phyloP scores from a whole-genome alignment of 148 eudicot genomes.

The Silene conica region DNA sequence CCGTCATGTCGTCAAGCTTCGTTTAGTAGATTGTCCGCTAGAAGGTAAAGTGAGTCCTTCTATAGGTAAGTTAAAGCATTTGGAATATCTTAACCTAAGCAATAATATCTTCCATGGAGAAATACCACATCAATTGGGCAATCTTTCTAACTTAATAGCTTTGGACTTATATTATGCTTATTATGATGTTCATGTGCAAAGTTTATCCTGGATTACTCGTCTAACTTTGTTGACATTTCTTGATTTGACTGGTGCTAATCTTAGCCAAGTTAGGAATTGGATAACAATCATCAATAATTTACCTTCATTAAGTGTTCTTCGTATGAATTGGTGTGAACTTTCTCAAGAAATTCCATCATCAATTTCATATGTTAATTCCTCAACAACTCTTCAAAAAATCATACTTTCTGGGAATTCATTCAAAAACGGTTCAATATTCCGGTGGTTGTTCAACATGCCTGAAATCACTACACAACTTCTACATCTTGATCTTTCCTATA shows the following conservation, averaged over 20 bases:
- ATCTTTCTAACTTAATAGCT: too few relatives aligned
- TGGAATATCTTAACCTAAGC: too few relatives aligned
- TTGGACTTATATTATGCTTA: too few relatives aligned
- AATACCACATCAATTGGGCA: too few relatives aligned
- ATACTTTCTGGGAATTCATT: neutral
- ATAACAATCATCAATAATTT: conserved; percentile 5
- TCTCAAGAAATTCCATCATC: conserved; percentile 9
- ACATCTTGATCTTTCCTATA: conserved; percentile 19
- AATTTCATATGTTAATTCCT: conserved; percentile 6
- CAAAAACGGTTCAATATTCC: conserved; percentile 13
- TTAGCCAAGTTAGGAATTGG: conserved; percentile 4
- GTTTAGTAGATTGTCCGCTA: too few relatives aligned
- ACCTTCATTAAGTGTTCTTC: neutral
- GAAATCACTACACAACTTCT: conserved; percentile 1
- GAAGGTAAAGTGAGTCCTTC: too few relatives aligned
- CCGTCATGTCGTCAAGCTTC: too few relatives aligned
- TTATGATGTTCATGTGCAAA: neutral
- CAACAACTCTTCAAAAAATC: neutral
- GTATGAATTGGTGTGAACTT: neutral
- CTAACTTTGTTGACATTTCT: neutral
- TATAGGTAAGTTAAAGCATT: too few relatives aligned
- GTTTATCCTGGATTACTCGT: neutral
- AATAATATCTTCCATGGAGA: too few relatives aligned
- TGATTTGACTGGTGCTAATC: neutral
- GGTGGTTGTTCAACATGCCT: conserved; percentile 17